Percentiles rank a stretch among this genome's conserved stretches.
Conservation (phyloP, 1,284 basidiomycete genomes). For the Cryptococcus amylolentus region DNA sequence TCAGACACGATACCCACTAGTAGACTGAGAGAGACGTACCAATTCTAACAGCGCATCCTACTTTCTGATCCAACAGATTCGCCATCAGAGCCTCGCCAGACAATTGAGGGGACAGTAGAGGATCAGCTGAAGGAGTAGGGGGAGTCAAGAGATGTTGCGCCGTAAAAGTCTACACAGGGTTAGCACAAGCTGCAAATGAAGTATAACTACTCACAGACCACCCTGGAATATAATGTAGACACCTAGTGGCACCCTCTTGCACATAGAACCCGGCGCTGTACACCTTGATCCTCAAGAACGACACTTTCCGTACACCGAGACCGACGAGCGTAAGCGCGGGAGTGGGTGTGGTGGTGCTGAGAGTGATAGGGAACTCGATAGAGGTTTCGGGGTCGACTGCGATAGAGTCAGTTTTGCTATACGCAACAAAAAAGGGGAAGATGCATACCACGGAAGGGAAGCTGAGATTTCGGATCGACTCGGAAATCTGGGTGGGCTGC, state of each 20-base stretch:
- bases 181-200: too few relatives aligned
- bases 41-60: conserved; percentile 46
- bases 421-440: neutral
- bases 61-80: conserved; percentile 33
- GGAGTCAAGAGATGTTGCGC: conserved; percentile 27
- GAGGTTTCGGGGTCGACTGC: conserved; percentile 44
- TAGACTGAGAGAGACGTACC: conserved; percentile 26
- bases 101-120: conserved; percentile 17
- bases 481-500: conserved; percentile 2
- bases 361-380: conserved; percentile 38
- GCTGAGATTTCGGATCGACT: conserved; percentile 13
- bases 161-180: conserved; percentile 19
- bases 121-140: conserved; percentile 6
- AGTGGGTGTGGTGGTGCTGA: conserved; percentile 26
- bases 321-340: conserved; percentile 51
- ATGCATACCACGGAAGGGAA: conserved; percentile 8
- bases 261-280: conserved; percentile 56
- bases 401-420: neutral
- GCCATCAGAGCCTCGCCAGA: conserved; percentile 40
- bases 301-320: conserved; percentile 55
- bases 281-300: conserved; percentile 54
- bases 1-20: neutral
- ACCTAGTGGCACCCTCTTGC: conserved; percentile 35
- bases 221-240: conserved; percentile 23
- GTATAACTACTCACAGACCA: conserved; percentile 29